Evolutionary conservation across 768 basidiomycete genomes (phyloP).

Genomic region (Amanita molliuscula): DNA sequence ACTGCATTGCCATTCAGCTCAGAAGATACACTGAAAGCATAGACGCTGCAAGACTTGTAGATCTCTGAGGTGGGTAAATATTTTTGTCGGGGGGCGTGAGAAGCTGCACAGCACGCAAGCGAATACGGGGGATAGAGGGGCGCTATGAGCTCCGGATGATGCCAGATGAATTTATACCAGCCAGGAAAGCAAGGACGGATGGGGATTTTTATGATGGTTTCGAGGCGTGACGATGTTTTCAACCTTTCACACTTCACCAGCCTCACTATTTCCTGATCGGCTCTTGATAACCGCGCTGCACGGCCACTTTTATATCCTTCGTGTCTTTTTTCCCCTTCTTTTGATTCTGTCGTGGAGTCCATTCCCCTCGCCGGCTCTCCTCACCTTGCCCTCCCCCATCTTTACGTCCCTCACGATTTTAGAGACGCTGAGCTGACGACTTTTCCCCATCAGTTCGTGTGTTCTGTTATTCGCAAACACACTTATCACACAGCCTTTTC

Average conservation of each 20-base stretch:
- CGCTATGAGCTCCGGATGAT: not conserved
- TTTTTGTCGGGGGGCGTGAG: slow-evolving; percentile 4
- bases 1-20: not conserved
- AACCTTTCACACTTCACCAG: slow-evolving; percentile 7
- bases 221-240: slow-evolving; percentile 5
- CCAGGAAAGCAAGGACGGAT: slow-evolving; percentile 1
- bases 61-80: not conserved
- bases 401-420: slow-evolving; percentile 28
- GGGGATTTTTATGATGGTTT: slow-evolving; percentile 8
- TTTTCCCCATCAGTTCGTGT: slow-evolving; percentile 12
- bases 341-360: slow-evolving; percentile 30
- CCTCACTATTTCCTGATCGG: slow-evolving; percentile 7
- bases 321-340: slow-evolving; percentile 18
- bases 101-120: not conserved
- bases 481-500: slow-evolving; percentile 6
- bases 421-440: slow-evolving; percentile 38
- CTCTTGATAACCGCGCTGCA: slow-evolving; percentile 6
- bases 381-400: slow-evolving; percentile 16
- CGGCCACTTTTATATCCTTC: slow-evolving; percentile 17
- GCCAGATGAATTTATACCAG: slow-evolving; percentile 1
- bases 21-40: too few relatives aligned
- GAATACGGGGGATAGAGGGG: slow-evolving; percentile 1
- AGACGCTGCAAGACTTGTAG: not conserved
- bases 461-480: not conserved
- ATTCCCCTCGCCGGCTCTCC: slow-evolving; percentile 23